Base-by-base conservation (phyloP, 345 rosid species). In the Brassica rapa region DNA sequence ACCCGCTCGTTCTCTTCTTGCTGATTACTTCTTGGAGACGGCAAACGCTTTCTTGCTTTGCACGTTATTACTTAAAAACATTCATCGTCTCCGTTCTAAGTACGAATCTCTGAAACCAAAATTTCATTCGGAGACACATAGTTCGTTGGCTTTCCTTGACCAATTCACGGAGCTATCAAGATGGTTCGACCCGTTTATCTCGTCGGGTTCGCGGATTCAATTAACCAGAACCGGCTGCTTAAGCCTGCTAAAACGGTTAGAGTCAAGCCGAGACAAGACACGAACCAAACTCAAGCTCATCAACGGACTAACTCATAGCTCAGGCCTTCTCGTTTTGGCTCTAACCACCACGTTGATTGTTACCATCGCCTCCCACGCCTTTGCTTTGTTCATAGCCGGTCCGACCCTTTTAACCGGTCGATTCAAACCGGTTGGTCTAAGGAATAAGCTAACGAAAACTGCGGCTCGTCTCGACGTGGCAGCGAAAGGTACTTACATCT, bases 401-500 rank as follows among this genome's bases (percentile, higher is more conserved):
- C 98, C 98, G 0, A 69, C 85, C 35, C 70, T 90, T 0, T 15
- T 85, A n/a, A 70, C 79, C 9, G 86, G 78, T 19, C 77, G 88
- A 2, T 23, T 85, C 9, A 75, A 84, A 80, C 64, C 82, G 56
- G 77, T 76, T 33, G 82, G 85, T 65, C 83, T 88, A 6, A 77
- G 77, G 4, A 82, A 70, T 66, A 85, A 77, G 83, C 75, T 90
- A 1, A 81, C 10, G 0, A 86, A 75, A 72, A 82, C 71, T 8
- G 73, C 80, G 35, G 82, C 85, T 77, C 89, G 85, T 63, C 84
- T 93, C 0, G 94, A 90, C 55, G 84, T 85, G 3, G 98, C 96
- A 14, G 96, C 96, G 0, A 93, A 90, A 29, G 98, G 98, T 63
- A 85, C 88, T 2, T 93, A 89, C n/a, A 93, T 86, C 35, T 66